A percentile compares a stretch with the other conserved stretches of the same genome.
Conservation (phyloP, 176 grass and related monocot genomes). For the Musa itinerans region DNA sequence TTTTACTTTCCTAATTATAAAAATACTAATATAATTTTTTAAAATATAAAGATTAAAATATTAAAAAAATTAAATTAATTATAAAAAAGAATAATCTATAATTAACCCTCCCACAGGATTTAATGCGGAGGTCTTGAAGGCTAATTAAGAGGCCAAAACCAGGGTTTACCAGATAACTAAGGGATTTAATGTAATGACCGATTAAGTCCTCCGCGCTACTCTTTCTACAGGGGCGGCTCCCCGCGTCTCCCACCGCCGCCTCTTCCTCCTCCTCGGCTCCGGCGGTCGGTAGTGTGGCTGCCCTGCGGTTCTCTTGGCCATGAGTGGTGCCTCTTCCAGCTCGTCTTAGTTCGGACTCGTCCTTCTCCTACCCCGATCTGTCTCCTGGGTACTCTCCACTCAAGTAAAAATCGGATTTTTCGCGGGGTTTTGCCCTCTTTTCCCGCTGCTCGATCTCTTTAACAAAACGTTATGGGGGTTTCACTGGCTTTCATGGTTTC, state of each 20-base stretch:
- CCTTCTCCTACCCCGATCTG: slow-evolving; percentile 20
- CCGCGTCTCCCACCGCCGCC: neutral
- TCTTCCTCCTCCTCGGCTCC: slow-evolving; percentile 16
- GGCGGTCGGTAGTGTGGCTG: slow-evolving; percentile 15
- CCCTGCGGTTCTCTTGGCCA: slow-evolving; percentile 32
- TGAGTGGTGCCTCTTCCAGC: neutral
- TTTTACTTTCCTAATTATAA: too few relatives aligned
- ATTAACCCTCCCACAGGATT: too few relatives aligned
- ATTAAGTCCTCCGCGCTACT: slow-evolving; percentile 16
- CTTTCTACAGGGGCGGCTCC: neutral
- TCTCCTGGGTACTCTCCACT: slow-evolving; percentile 1
- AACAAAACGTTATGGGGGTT: too few relatives aligned
- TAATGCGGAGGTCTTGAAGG: neutral
- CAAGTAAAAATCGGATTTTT: neutral
- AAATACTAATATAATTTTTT: too few relatives aligned
- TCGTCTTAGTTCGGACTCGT: neutral
- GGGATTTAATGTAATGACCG: slow-evolving; percentile 4
- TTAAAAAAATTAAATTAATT: too few relatives aligned
- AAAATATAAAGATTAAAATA: too few relatives aligned
- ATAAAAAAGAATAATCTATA: too few relatives aligned
- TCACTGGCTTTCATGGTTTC: too few relatives aligned
- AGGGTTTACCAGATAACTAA: neutral
- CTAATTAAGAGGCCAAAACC: neutral
- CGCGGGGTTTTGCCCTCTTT: neutral
- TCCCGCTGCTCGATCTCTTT: neutral